Base-by-base conservation (phyloP, 805 yeast species). In the Lipomyces japonicus region DNA sequence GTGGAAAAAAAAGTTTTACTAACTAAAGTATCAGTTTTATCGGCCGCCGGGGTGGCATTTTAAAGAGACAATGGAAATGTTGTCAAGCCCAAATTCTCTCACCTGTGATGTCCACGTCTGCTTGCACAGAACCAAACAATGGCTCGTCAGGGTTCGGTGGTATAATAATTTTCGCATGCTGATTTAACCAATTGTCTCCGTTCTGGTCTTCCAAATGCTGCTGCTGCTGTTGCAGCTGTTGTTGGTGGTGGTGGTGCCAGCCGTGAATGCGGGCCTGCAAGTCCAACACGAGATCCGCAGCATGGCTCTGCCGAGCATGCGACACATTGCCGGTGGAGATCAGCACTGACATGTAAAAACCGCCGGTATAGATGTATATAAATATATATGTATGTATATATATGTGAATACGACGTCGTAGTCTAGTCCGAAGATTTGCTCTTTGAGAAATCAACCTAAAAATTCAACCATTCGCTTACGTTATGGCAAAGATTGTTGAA, bases 1-100 rank as follows among this genome's bases (percentile, higher is more conserved):
- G 43, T n/a, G 59, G 43, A 19, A 55, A 48, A 46, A 55, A 55
- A 18, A 55, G 22, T 34, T 55, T 55, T n/a, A 46, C 59, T 55
- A 30, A 14, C 10, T n/a, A 46, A n/a, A 6, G 18, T 41, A 9
- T 21, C n/a, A 19, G 19, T 26, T 7, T 30, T 16, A 23, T 39
- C 22, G 42, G 19, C 30, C 18, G n/a, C n/a, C n/a, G n/a, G 14
- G 10, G 19, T 1, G 32, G 16, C 3, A 6, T 22, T 35, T n/a
- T 26, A 18, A 12, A 6, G 28, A 21, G 16, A 14, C 18, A 36
- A 4, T 2, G 28, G 10, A 30, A 2, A n/a, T n/a, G n/a, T n/a
- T n/a, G n/a, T n/a, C n/a, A n/a, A n/a, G n/a, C n/a, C n/a, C n/a
- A 9, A 24, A 10, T 22, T 10, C 3, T 24, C 42, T 7, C 25